These are phyloP conservation scores for Diaporthe sp. DNA, from an alignment of 2,329 filamentous ascomycete genomes.

Conservation along the genomic window DNA sequence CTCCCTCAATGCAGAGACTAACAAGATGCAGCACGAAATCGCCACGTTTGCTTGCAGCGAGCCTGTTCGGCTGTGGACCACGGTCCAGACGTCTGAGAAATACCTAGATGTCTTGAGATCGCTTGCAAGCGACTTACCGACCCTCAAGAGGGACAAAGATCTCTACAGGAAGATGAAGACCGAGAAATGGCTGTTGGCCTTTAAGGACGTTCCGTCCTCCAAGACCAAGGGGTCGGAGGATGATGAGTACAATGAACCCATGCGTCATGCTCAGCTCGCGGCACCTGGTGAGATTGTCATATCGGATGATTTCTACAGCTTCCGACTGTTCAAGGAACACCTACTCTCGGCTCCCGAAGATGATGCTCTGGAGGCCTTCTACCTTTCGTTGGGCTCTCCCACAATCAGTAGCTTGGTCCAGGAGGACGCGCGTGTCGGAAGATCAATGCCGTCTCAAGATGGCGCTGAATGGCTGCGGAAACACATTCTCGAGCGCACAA, in stretches of 20 bases:
- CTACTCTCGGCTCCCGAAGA: conserved; percentile 92
- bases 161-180: conserved; percentile 81
- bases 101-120: conserved; percentile 86
- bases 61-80: conserved; percentile 82
- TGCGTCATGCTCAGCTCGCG: conserved; percentile 83
- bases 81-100: conserved; percentile 83
- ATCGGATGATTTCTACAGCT: conserved; percentile 89
- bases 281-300: conserved; percentile 79
- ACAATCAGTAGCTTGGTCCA: conserved; percentile 82
- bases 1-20: background rate
- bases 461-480: conserved; percentile 77
- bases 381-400: conserved; percentile 81
- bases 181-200: conserved; percentile 84
- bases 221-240: conserved; percentile 61
- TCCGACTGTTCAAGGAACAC: conserved; percentile 85
- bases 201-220: conserved; percentile 72
- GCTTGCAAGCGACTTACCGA: conserved; percentile 77
- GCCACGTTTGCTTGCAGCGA: conserved; percentile 86
- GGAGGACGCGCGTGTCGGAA: conserved; percentile 79
- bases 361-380: conserved; percentile 86
- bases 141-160: conserved; percentile 80
- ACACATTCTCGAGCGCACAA: conserved; percentile 86
- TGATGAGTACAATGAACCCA: conserved; percentile 71
- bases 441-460: conserved; percentile 72
- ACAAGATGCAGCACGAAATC: conserved; percentile 71